Evolutionary conservation across 1,139 yeast genomes (phyloP).

Genomic region (Pichia sp.): DNA sequence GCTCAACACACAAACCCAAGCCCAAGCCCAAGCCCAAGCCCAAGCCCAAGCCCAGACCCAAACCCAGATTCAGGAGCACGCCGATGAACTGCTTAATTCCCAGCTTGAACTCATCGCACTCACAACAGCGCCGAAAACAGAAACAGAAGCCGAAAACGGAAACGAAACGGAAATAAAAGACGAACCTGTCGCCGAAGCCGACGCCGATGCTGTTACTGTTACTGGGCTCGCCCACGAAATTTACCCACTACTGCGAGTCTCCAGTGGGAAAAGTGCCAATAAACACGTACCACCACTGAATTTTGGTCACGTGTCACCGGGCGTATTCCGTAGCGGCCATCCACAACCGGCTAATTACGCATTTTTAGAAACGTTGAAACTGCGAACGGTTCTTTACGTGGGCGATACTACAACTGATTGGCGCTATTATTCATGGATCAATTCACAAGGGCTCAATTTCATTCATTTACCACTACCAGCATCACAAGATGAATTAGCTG

Average conservation of each 20-base stretch:
- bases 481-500: slow-evolving; percentile 31
- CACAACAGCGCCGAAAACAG: slow-evolving; percentile 2
- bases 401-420: slow-evolving; percentile 60
- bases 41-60: too few relatives aligned
- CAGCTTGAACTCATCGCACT: slow-evolving; percentile 6
- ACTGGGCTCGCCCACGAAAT: too few relatives aligned
- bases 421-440: slow-evolving; percentile 62
- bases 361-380: slow-evolving; percentile 59
- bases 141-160: too few relatives aligned
- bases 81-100: slow-evolving; percentile 8
- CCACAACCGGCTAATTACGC: slow-evolving; percentile 84
- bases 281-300: slow-evolving; percentile 85
- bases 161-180: too few relatives aligned
- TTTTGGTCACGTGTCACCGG: slow-evolving; percentile 81
- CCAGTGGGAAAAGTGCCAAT: too few relatives aligned
- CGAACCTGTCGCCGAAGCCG: too few relatives aligned
- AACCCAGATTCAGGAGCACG: too few relatives aligned
- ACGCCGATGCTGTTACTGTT: too few relatives aligned
- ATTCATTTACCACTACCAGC: slow-evolving; percentile 25
- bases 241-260: too few relatives aligned
- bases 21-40: too few relatives aligned
- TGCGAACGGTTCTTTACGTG: slow-evolving; percentile 74
- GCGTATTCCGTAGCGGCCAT: slow-evolving; percentile 86
- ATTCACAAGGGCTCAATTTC: slow-evolving; percentile 37
- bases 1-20: too few relatives aligned